Conservation (phyloP, 1,139 yeast species). For the Pichia sp. region DNA sequence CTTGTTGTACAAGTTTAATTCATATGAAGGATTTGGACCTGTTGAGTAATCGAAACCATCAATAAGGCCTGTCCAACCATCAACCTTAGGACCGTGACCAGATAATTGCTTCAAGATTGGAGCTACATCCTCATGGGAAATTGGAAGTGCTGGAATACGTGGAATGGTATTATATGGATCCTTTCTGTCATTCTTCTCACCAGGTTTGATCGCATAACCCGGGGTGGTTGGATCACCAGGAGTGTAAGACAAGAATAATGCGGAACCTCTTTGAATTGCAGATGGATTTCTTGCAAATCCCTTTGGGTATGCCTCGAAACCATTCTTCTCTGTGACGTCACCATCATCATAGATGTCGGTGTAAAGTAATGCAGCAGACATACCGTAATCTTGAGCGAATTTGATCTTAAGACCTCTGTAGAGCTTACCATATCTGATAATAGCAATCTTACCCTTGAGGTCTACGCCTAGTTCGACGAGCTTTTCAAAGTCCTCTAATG, state of each 20-base stretch:
- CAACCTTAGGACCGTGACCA: conserved; percentile 42
- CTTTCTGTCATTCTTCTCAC: conserved; percentile 48
- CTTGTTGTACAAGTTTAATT: conserved; percentile 43
- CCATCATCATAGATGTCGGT: conserved; percentile 66
- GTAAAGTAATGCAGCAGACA: conserved; percentile 51
- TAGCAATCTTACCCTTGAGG: conserved; percentile 46
- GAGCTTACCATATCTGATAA: conserved; percentile 52
- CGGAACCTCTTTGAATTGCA: conserved; percentile 76
- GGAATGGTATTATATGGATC: conserved; percentile 49
- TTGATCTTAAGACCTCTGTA: conserved; percentile 64
- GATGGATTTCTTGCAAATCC: conserved; percentile 69
- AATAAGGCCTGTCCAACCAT: conserved; percentile 38
- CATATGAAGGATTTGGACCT: conserved; percentile 51
- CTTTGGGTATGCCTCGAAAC: conserved; percentile 51
- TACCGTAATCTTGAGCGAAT: conserved; percentile 60
- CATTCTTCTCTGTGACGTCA: conserved; percentile 39
- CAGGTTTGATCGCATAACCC: conserved; percentile 62
- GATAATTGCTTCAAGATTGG: conserved; percentile 49
- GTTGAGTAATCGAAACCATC: conserved; percentile 39
- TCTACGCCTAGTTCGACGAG: conserved; percentile 40
- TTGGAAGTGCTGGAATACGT: conserved; percentile 55
- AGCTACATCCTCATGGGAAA: conserved; percentile 48
- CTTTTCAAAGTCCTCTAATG: conserved; percentile 42
- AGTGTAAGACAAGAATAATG: conserved; percentile 61
- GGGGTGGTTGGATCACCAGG: conserved; percentile 95